Conservation (phyloP, 257 asterid species). For the Striga asiatica region DNA sequence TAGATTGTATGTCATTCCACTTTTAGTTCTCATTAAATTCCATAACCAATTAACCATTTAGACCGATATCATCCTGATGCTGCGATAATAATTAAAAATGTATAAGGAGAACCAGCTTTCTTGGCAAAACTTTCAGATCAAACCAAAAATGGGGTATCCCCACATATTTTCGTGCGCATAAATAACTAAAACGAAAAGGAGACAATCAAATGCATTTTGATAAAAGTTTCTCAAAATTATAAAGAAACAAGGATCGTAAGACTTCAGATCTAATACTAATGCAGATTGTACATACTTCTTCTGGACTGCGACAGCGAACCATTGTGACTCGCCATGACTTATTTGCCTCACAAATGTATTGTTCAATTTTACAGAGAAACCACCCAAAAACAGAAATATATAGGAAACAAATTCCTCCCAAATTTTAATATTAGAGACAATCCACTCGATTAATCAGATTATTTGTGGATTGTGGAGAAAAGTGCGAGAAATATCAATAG, state of each 20-base stretch:
- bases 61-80: not conserved
- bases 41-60: not conserved
- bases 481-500: conserved; percentile 4
- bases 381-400: not conserved
- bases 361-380: conserved; percentile 11
- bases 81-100: not conserved
- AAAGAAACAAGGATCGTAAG: not conserved
- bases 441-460: not conserved
- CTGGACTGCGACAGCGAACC: conserved; percentile 5
- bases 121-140: not conserved
- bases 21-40: too few species aligned
- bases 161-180: not conserved
- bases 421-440: conserved; percentile 1
- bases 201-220: not conserved
- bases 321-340: conserved; percentile 13
- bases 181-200: not conserved
- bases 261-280: not conserved
- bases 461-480: conserved; percentile 1
- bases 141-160: not conserved
- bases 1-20: not conserved
- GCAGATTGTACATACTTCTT: conserved; percentile 18
- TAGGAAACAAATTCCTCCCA: not conserved
- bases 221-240: not conserved
- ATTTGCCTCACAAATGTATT: not conserved
- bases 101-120: not conserved